Conservation (phyloP, 176 grass and related monocot species). For the Avena eriantha region DNA sequence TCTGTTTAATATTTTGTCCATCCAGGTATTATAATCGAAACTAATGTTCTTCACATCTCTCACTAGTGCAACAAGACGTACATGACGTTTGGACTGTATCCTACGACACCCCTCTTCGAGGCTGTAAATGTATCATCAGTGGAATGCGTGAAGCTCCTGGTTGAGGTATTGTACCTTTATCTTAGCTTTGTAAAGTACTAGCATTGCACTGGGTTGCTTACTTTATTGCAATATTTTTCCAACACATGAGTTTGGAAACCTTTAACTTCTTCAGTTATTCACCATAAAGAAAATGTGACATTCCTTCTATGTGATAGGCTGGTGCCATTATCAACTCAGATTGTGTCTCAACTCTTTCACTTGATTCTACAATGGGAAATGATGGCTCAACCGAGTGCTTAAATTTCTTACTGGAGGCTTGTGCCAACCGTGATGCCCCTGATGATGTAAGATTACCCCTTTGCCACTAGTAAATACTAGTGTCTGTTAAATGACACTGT, state of each 20-base stretch:
- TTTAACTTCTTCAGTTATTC: neutral
- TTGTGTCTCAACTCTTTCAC: conserved; percentile 31
- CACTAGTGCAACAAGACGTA: conserved; percentile 40
- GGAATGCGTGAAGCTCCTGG: conserved; percentile 44
- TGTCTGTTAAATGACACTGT: neutral
- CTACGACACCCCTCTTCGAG: conserved; percentile 38
- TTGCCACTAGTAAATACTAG: neutral
- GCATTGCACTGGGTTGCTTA: conserved; percentile 13
- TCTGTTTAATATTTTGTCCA: conserved; percentile 1
- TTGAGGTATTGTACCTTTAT: conserved; percentile 35
- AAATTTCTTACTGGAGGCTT: conserved; percentile 35
- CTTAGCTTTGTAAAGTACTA: conserved; percentile 28
- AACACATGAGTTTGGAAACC: neutral
- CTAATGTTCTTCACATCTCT: conserved; percentile 29
- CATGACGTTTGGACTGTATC: conserved; percentile 26
- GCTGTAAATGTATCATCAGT: conserved; percentile 39
- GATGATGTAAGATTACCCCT: conserved; percentile 36
- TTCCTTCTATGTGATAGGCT: conserved; percentile 40
- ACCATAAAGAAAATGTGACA: conserved; percentile 14
- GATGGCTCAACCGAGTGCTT: conserved; percentile 36
- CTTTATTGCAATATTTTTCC: neutral
- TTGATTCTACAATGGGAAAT: conserved; percentile 32
- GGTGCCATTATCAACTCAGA: conserved; percentile 42
- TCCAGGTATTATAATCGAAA: neutral
- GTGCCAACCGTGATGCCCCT: neutral